These are phyloP conservation scores for Cercospora berteroae DNA, from an alignment of 2,329 filamentous ascomycete species.

Conservation along the genomic window DNA sequence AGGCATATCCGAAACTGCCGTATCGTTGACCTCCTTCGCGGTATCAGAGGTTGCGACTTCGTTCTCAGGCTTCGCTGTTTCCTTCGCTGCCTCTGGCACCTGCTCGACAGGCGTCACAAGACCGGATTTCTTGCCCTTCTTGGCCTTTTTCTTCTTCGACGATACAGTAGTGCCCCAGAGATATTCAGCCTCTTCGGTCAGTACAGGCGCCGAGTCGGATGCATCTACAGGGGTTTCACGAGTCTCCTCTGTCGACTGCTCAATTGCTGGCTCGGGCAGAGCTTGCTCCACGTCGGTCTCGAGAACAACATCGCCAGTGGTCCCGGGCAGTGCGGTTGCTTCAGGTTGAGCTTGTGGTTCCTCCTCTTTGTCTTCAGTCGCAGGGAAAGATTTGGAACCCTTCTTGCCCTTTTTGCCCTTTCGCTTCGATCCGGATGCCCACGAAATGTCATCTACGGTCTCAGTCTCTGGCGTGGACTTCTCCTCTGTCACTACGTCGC, in stretches of 20 bases:
- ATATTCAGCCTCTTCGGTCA: neutral
- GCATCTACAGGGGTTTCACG: neutral
- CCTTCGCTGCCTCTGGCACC: neutral
- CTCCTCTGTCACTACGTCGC: neutral
- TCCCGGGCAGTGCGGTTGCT: neutral
- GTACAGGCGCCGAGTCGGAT: neutral
- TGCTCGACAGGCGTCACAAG: slow-evolving; percentile 28
- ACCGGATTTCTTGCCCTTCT: slow-evolving; percentile 42
- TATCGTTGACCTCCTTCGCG: neutral
- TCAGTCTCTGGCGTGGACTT: neutral
- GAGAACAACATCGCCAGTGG: neutral
- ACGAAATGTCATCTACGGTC: slow-evolving; percentile 14
- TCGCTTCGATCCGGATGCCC: slow-evolving; percentile 11
- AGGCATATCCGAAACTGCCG: neutral
- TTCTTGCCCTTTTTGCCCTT: slow-evolving; percentile 29
- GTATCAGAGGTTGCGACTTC: neutral
- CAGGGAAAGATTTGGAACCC: slow-evolving; percentile 1
- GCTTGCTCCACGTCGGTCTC: neutral
- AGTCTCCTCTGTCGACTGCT: neutral
- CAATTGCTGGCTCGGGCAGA: neutral
- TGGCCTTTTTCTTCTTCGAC: slow-evolving; percentile 38
- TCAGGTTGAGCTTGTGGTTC: neutral
- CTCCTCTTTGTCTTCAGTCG: neutral
- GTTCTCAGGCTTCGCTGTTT: neutral
- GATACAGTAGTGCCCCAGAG: slow-evolving; percentile 1